phyloP scores from a whole-genome alignment of 2,329 filamentous ascomycete genomes.

The Penicillium sumatraense region DNA sequence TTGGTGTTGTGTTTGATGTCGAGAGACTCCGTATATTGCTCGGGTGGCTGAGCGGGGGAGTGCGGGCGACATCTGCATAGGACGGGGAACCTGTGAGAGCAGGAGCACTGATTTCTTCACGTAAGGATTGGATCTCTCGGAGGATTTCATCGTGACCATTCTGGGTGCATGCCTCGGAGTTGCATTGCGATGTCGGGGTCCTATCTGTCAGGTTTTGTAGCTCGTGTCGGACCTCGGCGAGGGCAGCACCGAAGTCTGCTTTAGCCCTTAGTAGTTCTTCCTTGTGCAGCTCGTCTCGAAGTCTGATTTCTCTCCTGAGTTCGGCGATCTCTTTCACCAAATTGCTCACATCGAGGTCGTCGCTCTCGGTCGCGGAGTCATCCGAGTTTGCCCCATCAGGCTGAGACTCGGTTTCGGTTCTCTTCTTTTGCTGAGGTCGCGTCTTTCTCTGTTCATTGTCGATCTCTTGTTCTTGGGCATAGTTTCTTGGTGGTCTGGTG shows the following conservation, averaged over 20 bases:
- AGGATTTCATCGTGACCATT: constrained; percentile 24
- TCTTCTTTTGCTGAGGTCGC: no score
- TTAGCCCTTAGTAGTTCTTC: constrained; percentile 24
- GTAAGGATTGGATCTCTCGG: constrained; percentile 23
- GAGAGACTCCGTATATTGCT: constrained; percentile 26
- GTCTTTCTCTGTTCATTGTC: constrained; percentile 14
- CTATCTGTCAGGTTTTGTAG: neutral
- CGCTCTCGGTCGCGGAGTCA: constrained; percentile 1
- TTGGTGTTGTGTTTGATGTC: constrained; percentile 18
- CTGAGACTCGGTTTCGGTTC: no score
- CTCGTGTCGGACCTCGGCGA: constrained; percentile 6
- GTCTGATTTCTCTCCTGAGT: constrained; percentile 27
- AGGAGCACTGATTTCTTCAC: constrained; percentile 16
- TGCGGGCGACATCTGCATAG: constrained; percentile 24
- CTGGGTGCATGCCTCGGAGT: constrained; percentile 15
- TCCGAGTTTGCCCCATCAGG: no score
- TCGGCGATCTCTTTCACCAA: constrained; percentile 23
- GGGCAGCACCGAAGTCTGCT: constrained; percentile 23
- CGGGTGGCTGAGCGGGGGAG: constrained; percentile 17
- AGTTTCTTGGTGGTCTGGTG: constrained; percentile 22
- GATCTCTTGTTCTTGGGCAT: constrained; percentile 24
- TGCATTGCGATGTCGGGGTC: constrained; percentile 6
- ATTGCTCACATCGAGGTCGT: constrained; percentile 6
- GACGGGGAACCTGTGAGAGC: no score
- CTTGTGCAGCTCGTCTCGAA: constrained; percentile 22